These are phyloP conservation scores for Globisporangium viniferum DNA, from an alignment of 352 stramenopile genomes.

Conservation along the genomic window DNA sequence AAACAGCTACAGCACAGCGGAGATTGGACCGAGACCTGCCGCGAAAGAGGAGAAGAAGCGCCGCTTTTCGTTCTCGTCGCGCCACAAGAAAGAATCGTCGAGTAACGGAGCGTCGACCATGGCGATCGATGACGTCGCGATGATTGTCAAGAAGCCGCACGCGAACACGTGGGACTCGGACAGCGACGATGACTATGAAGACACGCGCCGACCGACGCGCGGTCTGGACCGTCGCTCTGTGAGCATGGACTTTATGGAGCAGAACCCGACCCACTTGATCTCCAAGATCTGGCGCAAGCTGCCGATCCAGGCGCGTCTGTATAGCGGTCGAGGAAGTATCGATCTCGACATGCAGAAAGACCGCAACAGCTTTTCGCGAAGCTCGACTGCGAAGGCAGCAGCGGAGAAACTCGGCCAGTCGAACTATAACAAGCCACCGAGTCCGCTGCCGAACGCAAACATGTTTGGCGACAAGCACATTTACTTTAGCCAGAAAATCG, in stretches of 20 bases:
- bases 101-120: constrained; percentile 8
- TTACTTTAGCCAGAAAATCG: constrained; percentile 20
- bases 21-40: neutral
- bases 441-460: constrained; percentile 19
- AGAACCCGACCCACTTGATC: constrained; percentile 67
- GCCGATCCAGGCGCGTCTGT: constrained; percentile 66
- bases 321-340: constrained; percentile 43
- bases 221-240: constrained; percentile 60
- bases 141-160: constrained; percentile 46
- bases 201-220: constrained; percentile 50
- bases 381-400: constrained; percentile 43
- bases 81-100: constrained; percentile 23
- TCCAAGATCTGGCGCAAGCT: constrained; percentile 81
- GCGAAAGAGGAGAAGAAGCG: constrained; percentile 35
- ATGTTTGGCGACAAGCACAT: constrained; percentile 27
- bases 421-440: constrained; percentile 20
- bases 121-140: constrained; percentile 48
- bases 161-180: constrained; percentile 61
- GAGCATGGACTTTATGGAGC: constrained; percentile 81
- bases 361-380: constrained; percentile 57
- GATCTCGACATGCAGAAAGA: constrained; percentile 64
- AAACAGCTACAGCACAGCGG: constrained; percentile 17
- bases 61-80: constrained; percentile 41
- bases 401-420: constrained; percentile 31
- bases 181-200: constrained; percentile 70